Evolutionary conservation across 2,329 filamentous ascomycete species (phyloP).

Genomic region (Colletotrichum lupini): DNA sequence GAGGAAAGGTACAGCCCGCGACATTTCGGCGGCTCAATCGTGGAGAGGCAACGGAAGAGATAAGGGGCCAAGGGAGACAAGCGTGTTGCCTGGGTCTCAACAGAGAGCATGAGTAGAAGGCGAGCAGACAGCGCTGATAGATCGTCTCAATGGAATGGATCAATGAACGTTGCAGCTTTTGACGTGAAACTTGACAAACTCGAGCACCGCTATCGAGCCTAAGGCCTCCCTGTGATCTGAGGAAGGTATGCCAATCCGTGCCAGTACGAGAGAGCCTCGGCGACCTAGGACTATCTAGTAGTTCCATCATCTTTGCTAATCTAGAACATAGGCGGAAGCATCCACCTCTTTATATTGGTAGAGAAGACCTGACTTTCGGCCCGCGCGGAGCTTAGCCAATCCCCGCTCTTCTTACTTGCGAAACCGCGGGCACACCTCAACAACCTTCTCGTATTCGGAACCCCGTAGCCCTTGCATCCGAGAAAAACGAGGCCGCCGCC

Average conservation of each 20-base stretch:
- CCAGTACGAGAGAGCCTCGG: no score
- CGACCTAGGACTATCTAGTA: no score
- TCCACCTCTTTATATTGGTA: not conserved
- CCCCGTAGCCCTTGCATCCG: constrained; percentile 17
- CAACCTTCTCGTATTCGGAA: constrained; percentile 28
- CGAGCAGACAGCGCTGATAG: constrained; percentile 28
- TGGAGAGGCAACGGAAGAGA: constrained; percentile 4
- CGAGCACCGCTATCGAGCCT: not conserved
- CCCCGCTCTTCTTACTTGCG: not conserved
- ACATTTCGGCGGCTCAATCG: constrained; percentile 17
- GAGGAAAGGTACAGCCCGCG: constrained; percentile 23
- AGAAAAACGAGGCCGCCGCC: constrained; percentile 33
- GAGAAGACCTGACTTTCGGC: not conserved
- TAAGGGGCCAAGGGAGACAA: not conserved
- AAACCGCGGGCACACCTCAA: not conserved
- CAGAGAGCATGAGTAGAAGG: constrained; percentile 15
- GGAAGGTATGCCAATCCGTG: no score
- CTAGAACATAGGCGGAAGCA: not conserved
- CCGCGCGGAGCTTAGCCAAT: not conserved
- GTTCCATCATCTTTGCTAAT: no score
- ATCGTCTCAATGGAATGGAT: constrained; percentile 35
- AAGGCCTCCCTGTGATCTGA: not conserved
- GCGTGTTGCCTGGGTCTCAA: constrained; percentile 11
- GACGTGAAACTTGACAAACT: not conserved
- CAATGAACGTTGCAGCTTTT: not conserved